Conservation (phyloP, 768 basidiomycete species). For the Lyophyllum semitale region DNA sequence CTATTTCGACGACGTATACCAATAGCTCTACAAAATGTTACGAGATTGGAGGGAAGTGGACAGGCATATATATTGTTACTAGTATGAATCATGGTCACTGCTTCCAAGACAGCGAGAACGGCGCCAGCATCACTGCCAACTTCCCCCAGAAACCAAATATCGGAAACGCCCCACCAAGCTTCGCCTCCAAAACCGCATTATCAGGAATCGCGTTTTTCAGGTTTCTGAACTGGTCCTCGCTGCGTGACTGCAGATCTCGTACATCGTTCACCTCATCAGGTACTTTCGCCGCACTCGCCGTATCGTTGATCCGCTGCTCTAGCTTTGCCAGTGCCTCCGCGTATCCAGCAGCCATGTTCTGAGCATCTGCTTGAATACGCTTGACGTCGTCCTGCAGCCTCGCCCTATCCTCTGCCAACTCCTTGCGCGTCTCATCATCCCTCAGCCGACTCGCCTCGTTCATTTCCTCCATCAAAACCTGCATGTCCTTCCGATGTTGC, state of each 20-base stretch:
- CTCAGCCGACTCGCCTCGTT: constrained; percentile 42
- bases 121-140: constrained; percentile 34
- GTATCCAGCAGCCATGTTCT: constrained; percentile 41
- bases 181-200: constrained; percentile 32
- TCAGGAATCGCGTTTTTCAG: constrained; percentile 19
- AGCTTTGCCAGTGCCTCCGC: constrained; percentile 33
- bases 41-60: too few relatives aligned
- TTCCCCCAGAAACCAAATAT: constrained; percentile 35
- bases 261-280: constrained; percentile 9
- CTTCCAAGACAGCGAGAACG: constrained; percentile 36
- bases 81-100: too few relatives aligned
- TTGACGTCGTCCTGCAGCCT: constrained; percentile 45
- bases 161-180: constrained; percentile 34
- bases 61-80: too few relatives aligned
- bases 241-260: not conserved
- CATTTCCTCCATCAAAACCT: constrained; percentile 47
- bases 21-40: too few relatives aligned
- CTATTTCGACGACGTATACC: too few relatives aligned
- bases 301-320: constrained; percentile 28
- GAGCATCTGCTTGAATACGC: constrained; percentile 39
- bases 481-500: constrained; percentile 50
- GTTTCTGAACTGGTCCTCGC: constrained; percentile 1
- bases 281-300: constrained; percentile 18
- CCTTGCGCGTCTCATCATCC: constrained; percentile 46
- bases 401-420: constrained; percentile 45